phyloP scores from a whole-genome alignment of 352 stramenopile species.

The Phytophthora podocarpi region DNA sequence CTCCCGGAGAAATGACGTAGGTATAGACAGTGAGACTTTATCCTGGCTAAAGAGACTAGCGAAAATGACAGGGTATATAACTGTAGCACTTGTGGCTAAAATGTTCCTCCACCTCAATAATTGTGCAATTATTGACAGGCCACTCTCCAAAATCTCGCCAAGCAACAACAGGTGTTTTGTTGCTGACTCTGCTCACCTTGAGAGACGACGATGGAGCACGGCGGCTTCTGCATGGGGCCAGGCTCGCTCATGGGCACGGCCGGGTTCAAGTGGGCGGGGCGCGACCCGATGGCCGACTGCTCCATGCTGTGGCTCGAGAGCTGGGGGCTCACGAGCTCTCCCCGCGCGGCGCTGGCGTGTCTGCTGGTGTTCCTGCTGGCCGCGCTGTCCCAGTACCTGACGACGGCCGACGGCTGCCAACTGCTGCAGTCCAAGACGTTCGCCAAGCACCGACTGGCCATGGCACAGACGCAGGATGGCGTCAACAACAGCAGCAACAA shows the following conservation, averaged over 20 bases:
- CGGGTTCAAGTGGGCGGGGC: slow-evolving; percentile 58
- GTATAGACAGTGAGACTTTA: not conserved
- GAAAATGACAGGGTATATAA: not conserved
- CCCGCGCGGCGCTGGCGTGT: slow-evolving; percentile 46
- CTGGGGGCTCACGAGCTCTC: slow-evolving; percentile 60
- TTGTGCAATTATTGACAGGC: not conserved
- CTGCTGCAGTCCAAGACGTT: slow-evolving; percentile 53
- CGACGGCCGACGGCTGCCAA: slow-evolving; percentile 43
- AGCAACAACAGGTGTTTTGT: not conserved
- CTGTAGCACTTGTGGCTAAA: not conserved
- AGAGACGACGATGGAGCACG: slow-evolving; percentile 10
- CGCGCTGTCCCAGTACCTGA: slow-evolving; percentile 64
- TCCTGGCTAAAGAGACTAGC: not conserved
- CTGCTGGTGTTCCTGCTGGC: slow-evolving; percentile 59
- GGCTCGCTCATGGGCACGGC: slow-evolving; percentile 69
- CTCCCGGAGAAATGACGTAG: no score
- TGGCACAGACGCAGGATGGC: not conserved
- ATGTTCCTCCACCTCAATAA: not conserved
- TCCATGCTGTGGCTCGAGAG: slow-evolving; percentile 64
- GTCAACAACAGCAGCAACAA: no score
- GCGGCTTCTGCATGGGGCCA: slow-evolving; percentile 59
- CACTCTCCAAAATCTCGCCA: no score
- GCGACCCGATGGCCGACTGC: slow-evolving; percentile 56
- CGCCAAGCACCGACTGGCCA: slow-evolving; percentile 30
- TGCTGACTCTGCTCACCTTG: not conserved